Evolutionary conservation across 257 asterid species (phyloP).

Genomic region (Parsonsia alboflavescens): DNA sequence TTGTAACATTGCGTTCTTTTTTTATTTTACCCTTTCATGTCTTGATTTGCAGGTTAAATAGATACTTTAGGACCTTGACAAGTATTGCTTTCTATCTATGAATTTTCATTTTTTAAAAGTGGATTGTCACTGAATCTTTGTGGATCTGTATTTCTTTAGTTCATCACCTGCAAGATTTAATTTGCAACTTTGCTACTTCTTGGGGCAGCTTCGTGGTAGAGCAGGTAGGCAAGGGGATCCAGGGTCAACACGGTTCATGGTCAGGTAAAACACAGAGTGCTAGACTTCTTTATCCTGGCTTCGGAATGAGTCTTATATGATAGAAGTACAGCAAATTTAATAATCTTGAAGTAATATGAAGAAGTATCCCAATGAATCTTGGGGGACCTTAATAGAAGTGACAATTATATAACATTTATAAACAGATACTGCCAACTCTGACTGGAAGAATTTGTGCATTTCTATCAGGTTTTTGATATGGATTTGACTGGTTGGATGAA

Average conservation of each 20-base stretch:
- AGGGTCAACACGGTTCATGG: slow-evolving; percentile 97
- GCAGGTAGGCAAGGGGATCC: slow-evolving; percentile 99
- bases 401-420: neutral
- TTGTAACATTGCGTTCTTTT: neutral
- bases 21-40: neutral
- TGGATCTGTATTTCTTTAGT: neutral
- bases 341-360: neutral
- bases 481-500: neutral
- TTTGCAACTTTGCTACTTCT: slow-evolving; percentile 9
- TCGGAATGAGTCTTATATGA: neutral
- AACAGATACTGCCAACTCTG: neutral
- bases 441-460: neutral
- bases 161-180: neutral
- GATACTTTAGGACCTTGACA: neutral
- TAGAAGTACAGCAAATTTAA: neutral
- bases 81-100: neutral
- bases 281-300: neutral
- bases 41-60: neutral
- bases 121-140: neutral
- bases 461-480: neutral
- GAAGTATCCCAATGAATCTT: neutral
- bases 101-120: neutral
- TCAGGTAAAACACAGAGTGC: slow-evolving; percentile 53
- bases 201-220: slow-evolving; percentile 86
- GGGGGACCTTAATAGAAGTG: neutral